Percentiles rank a stretch among this genome's conserved stretches.
Conservation (phyloP, 495 filamentous ascomycete genomes). For the Bacidia gigantensis region DNA sequence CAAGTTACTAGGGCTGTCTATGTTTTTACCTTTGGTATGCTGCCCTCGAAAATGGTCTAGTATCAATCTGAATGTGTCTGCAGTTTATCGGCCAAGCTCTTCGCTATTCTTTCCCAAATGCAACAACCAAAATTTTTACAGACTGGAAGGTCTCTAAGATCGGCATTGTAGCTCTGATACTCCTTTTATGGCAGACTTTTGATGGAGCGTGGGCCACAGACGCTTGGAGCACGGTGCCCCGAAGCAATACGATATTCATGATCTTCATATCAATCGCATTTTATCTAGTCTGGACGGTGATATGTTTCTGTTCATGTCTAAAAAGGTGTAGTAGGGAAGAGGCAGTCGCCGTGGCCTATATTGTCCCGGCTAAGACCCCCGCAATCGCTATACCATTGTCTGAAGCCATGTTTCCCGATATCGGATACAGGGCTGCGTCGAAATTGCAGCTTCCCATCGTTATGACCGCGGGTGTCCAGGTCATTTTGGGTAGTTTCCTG, state of each 20-base stretch:
- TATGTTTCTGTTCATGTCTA: constrained; percentile 21
- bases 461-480: constrained; percentile 12
- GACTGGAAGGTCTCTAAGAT: constrained; percentile 27
- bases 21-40: constrained; percentile 27
- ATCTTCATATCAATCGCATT: constrained; percentile 27
- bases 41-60: neutral
- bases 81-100: constrained; percentile 23
- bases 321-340: constrained; percentile 27
- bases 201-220: constrained; percentile 28
- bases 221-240: constrained; percentile 22
- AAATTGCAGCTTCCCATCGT: constrained; percentile 14
- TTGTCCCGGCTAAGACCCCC: constrained; percentile 29
- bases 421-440: too few species aligned
- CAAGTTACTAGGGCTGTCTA: constrained; percentile 28
- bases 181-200: constrained; percentile 30
- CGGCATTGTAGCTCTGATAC: constrained; percentile 22
- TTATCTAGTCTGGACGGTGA: constrained; percentile 22
- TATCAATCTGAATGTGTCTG: neutral
- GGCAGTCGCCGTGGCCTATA: constrained; percentile 24
- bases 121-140: constrained; percentile 23
- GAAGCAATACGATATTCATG: constrained; percentile 27
- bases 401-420: constrained; percentile 14
- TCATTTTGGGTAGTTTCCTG: constrained; percentile 8
- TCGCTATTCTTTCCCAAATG: constrained; percentile 19
- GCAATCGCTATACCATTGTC: constrained; percentile 28